Evolutionary conservation across 805 yeast species (phyloP), one percentile per base, ranked within the genome.

Genomic region (Brettanomyces naardenensis): DNA sequence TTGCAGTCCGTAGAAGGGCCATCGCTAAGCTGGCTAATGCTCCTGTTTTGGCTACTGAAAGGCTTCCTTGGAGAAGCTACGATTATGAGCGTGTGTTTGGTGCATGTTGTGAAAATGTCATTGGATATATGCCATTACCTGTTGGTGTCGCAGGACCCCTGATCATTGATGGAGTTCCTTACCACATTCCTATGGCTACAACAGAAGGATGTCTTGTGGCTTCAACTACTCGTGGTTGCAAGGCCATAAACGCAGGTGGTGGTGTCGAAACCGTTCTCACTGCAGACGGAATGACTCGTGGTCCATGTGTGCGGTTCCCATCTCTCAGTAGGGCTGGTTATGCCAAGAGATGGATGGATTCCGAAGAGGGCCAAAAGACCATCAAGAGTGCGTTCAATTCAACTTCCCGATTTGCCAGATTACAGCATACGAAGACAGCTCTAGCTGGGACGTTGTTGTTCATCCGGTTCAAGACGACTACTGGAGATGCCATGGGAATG

Each of bases 401-500:
- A 5, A 92, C 99, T 15, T 89, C 97, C 14, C 75, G 99, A 64
- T 92, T 92, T 65, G 99, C 99, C 14, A 78, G 96, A 55, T 73
- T 92, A 53, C 95, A 85, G 61, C 83, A 83, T 50, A 69, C 90
- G 47, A 84, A 87, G 61, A 87, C 97, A 14, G 95, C 97, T 3
- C 68, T 90, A 60, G 98, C 99, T 14, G 98, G 99, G 22, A 82
- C 82, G 35, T 69, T 83, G 49, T 69, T 92, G 51, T 92, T 75
- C 54, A 81, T 92, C 51, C 78, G 99, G 55, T 92, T 92, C 69
- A 78, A 89, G 59, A 94, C 99, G n/a, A 88, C 95, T 28, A 92
- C 99, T 15, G 99, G 99, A 62, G 99, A 92, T 68, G 99, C 99
- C 15, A 92, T 92, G 99, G 99, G 99, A 47, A 92, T 92, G 99